Conservation (phyloP, 2,329 filamentous ascomycete genomes). For the Aspergillus chevalieri region DNA sequence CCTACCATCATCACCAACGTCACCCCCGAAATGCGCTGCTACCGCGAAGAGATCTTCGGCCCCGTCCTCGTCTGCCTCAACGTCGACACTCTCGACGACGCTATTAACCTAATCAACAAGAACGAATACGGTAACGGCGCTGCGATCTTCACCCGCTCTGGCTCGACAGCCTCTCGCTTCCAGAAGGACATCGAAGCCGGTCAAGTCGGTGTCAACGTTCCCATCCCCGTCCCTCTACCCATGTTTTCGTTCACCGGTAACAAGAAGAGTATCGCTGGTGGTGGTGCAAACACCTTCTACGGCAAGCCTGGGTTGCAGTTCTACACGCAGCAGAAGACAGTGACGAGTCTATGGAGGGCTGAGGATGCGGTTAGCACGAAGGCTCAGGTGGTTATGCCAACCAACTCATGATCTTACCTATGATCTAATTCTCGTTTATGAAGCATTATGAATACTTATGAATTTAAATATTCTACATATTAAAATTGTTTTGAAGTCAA, state of each 20-base stretch:
- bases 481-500: too few species aligned
- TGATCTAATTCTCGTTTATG: too few species aligned
- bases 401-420: not conserved
- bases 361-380: conserved; percentile 80
- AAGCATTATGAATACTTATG: too few species aligned
- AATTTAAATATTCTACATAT: not conserved
- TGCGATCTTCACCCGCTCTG: conserved; percentile 59
- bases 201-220: conserved; percentile 62
- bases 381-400: conserved; percentile 82
- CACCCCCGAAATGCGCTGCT: conserved; percentile 60
- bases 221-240: conserved; percentile 57
- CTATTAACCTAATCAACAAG: conserved; percentile 58
- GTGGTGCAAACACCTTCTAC: conserved; percentile 91
- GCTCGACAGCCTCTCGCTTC: conserved; percentile 56
- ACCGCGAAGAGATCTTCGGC: conserved; percentile 62
- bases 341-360: conserved; percentile 82
- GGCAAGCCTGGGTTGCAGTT: conserved; percentile 88
- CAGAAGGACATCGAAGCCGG: conserved; percentile 62
- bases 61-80: conserved; percentile 60
- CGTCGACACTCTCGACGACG: conserved; percentile 55
- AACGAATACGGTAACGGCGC: conserved; percentile 65
- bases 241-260: conserved; percentile 63
- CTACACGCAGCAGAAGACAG: conserved; percentile 96
- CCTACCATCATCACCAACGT: conserved; percentile 62
- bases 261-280: conserved; percentile 88